phyloP scores from a whole-genome alignment of 345 rosid species.

The Syzygium oleosum region DNA sequence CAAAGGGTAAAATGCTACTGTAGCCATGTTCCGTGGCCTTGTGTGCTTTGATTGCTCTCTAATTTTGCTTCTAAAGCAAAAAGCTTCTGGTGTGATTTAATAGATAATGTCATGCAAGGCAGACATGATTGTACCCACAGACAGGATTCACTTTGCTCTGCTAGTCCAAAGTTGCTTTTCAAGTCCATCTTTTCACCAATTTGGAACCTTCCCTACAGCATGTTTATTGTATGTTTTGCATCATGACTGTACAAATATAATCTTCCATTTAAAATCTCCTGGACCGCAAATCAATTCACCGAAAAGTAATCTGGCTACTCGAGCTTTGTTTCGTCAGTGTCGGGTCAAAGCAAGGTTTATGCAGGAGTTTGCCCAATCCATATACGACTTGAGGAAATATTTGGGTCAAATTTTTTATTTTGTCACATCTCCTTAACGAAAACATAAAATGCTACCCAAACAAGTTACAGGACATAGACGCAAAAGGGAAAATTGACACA shows the following conservation, averaged over 20 bases:
- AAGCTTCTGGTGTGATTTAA: background rate
- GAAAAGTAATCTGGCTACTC: background rate
- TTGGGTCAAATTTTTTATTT: background rate
- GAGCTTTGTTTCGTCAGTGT: background rate
- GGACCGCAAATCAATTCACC: background rate
- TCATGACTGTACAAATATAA: background rate
- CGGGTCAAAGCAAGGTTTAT: background rate
- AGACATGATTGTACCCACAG: conserved; percentile 2
- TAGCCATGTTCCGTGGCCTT: background rate
- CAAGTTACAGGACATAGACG: background rate
- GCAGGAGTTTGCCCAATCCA: background rate
- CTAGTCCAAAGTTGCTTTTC: conserved; percentile 3
- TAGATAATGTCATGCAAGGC: background rate
- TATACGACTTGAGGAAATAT: background rate
- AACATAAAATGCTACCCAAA: background rate
- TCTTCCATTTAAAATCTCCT: background rate
- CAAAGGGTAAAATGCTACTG: background rate
- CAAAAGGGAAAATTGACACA: background rate
- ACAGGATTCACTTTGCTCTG: background rate
- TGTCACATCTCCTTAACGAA: background rate
- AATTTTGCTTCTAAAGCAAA: background rate
- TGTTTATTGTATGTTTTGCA: background rate
- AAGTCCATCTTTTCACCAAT: background rate
- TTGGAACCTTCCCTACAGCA: conserved; percentile 1
- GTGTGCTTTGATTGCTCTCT: background rate